These are phyloP conservation scores for Pichia cactophila DNA, from an alignment of 1,139 yeast genomes.

Conservation along the genomic window DNA sequence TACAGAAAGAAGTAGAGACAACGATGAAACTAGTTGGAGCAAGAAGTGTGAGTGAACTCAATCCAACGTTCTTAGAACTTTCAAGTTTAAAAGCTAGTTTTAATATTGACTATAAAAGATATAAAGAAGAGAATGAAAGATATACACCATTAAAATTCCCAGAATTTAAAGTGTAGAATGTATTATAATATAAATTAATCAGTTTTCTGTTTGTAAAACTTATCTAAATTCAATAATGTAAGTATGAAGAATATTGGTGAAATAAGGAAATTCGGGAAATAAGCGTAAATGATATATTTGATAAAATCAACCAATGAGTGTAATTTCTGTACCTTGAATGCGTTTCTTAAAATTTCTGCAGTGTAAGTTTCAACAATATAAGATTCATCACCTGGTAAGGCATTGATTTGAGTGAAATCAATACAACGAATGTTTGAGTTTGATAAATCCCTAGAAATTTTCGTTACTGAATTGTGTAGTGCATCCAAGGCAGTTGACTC, in stretches of 20 bases:
- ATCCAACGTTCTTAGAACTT: constrained; percentile 40
- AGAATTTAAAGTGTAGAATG: background rate
- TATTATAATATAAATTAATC: background rate
- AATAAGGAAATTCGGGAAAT: constrained; percentile 6
- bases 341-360: constrained; percentile 5
- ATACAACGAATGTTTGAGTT: background rate
- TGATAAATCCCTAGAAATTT: background rate
- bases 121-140: background rate
- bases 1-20: constrained; percentile 44
- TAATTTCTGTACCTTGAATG: constrained; percentile 4
- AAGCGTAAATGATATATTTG: constrained; percentile 2
- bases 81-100: constrained; percentile 20
- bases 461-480: constrained; percentile 2
- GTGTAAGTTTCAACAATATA: constrained; percentile 6
- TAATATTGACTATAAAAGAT: background rate
- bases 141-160: background rate
- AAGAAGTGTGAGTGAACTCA: constrained; percentile 35
- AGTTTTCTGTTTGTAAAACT: background rate
- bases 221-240: background rate
- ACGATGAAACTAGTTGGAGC: constrained; percentile 49
- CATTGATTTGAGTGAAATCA: constrained; percentile 5
- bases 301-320: background rate
- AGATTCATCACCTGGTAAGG: constrained; percentile 8
- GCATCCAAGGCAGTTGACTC: background rate
- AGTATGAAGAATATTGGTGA: background rate